phyloP scores from a whole-genome alignment of 2,329 filamentous ascomycete genomes.

The Talaromyces amestolkiae region DNA sequence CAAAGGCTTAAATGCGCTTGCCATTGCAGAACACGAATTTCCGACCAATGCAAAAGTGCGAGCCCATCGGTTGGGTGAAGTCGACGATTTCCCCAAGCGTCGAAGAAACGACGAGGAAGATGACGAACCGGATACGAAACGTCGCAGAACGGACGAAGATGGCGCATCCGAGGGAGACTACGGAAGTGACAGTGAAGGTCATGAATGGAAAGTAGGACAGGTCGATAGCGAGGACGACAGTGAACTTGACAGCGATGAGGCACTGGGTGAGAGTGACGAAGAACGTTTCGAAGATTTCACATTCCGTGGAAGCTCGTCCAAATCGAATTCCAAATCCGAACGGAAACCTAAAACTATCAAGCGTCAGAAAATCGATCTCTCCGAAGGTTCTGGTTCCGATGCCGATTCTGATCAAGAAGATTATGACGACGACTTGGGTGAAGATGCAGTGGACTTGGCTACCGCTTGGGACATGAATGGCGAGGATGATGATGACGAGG shows the following conservation, averaged over 20 bases:
- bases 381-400: constrained; percentile 49
- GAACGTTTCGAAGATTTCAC: constrained; percentile 77
- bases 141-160: constrained; percentile 38
- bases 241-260: constrained; percentile 72
- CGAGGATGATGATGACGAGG: constrained; percentile 41
- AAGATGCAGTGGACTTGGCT: constrained; percentile 62
- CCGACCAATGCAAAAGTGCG: constrained; percentile 55
- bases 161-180: constrained; percentile 61
- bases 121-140: constrained; percentile 45
- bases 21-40: constrained; percentile 60
- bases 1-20: constrained; percentile 60
- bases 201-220: constrained; percentile 77
- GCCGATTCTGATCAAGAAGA: constrained; percentile 29
- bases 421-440: constrained; percentile 62
- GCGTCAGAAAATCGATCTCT: constrained; percentile 46
- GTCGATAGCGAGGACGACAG: constrained; percentile 66
- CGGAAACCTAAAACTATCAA: constrained; percentile 28
- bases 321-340: constrained; percentile 40
- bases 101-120: constrained; percentile 45
- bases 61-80: constrained; percentile 58
- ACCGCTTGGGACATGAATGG: constrained; percentile 59
- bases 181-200: constrained; percentile 80
- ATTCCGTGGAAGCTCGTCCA: constrained; percentile 60
- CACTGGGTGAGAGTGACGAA: constrained; percentile 84
- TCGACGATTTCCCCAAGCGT: constrained; percentile 49